Evolutionary conservation across 116 monocot species (phyloP).

Genomic region (Zostera marina): DNA sequence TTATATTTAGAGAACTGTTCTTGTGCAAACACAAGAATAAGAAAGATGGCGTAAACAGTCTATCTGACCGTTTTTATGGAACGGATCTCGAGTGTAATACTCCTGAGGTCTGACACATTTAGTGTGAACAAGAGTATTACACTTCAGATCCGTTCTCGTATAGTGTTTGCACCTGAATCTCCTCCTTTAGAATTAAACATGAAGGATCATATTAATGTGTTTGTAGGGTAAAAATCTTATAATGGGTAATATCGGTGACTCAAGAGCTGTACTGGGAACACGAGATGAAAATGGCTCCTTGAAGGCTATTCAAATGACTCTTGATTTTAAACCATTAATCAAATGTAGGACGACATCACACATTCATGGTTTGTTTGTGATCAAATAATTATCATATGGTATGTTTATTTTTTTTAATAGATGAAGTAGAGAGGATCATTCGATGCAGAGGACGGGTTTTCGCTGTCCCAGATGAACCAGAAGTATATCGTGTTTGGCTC

Average conservation of each 20-base stretch:
- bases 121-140: too few species aligned
- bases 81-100: too few species aligned
- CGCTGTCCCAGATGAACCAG: conserved; percentile 48
- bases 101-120: too few species aligned
- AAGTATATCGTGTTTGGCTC: conserved; percentile 50
- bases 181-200: too few species aligned
- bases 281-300: conserved; percentile 13
- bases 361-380: too few species aligned
- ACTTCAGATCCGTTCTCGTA: too few species aligned
- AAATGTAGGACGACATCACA: conserved; percentile 47
- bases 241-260: conserved; percentile 50
- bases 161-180: too few species aligned
- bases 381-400: too few species aligned
- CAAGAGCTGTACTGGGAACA: conserved; percentile 34
- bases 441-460: conserved; percentile 50
- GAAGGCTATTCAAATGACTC: conserved; percentile 45
- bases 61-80: too few species aligned
- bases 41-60: too few species aligned
- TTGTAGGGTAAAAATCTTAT: conserved; percentile 28
- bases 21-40: too few species aligned
- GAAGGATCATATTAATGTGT: not conserved
- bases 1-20: too few species aligned
- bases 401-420: conserved; percentile 14
- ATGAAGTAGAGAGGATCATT: conserved; percentile 40
- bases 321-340: conserved; percentile 63